Base-by-base conservation (phyloP, 176 grass and related monocot genomes). In the Eleusine indica region DNA sequence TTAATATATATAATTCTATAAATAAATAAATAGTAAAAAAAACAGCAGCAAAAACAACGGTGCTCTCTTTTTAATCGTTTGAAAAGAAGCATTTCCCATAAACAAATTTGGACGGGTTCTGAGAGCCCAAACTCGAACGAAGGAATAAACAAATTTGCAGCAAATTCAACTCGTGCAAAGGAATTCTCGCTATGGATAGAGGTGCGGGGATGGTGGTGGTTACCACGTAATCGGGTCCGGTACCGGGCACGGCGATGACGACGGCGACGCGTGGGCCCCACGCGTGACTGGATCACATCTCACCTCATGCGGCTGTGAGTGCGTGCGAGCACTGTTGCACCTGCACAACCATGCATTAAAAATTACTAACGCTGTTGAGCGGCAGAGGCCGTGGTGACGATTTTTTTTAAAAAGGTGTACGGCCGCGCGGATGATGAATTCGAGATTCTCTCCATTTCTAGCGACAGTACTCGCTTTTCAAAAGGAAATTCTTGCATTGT, bases 281-380 rank as follows among this genome's bases (percentile, higher is more conserved):
- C 41, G 1, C 1, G 70, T 85, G 87, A 89, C 82, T 75, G 15
- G 82, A 85, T 80, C 81, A 16, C 87, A 75, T 62, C 61, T 75
- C 76, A 65, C 61, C 47, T 2, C 68, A 54, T 60, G 80, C 80
- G 86, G 73, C 86, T 60, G 47, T 53, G 51, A 14, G 44, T 47
- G 44, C 44, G 44, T 47, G 44, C 44, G 9, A 47, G 44, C 44
- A 47, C 14, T 52, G 49, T 16, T 52, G 49, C 49, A 52, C 49
- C 16, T 37, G 85, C 65, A 25, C 69, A 76, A n/a, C 19, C 18
- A 54, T 83, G 72, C 78, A 78, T 35, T 83, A 35, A 35, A 35
- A 35, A 35, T 25, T 25, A 35, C 2, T 35, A 84, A 38, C 48
- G 47, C 35, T 54, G 16, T 35, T 54, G 46, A 48, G 32, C 71